These are phyloP conservation scores for Vaccinium vitisidaea DNA, from an alignment of 148 eudicot genomes.

Conservation along the genomic window DNA sequence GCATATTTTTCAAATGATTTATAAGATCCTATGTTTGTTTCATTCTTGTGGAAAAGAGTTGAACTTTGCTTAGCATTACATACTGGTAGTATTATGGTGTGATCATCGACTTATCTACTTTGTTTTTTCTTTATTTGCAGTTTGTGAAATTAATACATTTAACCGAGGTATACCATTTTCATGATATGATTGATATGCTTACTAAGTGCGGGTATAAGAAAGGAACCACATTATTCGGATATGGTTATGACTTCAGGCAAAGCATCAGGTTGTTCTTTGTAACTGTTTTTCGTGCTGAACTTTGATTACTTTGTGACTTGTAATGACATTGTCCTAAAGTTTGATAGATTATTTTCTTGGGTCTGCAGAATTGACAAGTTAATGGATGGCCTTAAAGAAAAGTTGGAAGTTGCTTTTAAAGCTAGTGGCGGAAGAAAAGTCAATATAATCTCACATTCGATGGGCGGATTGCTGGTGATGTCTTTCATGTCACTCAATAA, in stretches of 20 bases:
- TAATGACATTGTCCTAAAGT: not conserved
- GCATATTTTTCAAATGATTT: not conserved
- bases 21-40: not conserved
- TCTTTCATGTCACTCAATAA: slow-evolving; percentile 72
- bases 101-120: not conserved
- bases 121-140: slow-evolving; percentile 42
- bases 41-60: not conserved
- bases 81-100: not conserved
- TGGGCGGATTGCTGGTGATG: slow-evolving; percentile 87
- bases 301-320: not conserved
- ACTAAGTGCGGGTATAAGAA: slow-evolving; percentile 81
- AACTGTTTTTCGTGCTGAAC: not conserved
- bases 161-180: slow-evolving; percentile 86
- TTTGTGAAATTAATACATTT: slow-evolving; percentile 57
- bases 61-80: not conserved
- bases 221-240: slow-evolving; percentile 94
- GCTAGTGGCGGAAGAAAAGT: slow-evolving; percentile 88
- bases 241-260: slow-evolving; percentile 95
- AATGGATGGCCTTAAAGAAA: slow-evolving; percentile 76
- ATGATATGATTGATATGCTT: slow-evolving; percentile 95
- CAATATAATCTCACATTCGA: slow-evolving; percentile 90
- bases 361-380: slow-evolving; percentile 60
- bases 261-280: slow-evolving; percentile 75
- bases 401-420: slow-evolving; percentile 68
- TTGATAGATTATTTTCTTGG: not conserved